Base-by-base conservation (phyloP, 2,329 filamentous ascomycete species). In the Calonectria fujianensis region DNA sequence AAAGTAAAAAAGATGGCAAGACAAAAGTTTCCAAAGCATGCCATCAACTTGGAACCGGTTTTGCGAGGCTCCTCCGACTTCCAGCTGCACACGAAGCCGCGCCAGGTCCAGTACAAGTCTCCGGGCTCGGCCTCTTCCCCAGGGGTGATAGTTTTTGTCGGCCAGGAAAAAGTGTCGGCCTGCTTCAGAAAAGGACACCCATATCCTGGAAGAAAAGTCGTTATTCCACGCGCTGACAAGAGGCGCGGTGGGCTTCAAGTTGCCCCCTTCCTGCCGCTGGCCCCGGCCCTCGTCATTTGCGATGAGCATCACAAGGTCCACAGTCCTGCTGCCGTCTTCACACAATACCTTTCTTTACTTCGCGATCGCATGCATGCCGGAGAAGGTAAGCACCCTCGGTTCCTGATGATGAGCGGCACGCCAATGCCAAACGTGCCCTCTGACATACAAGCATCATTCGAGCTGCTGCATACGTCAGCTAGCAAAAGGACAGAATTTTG, bases 281-380 rank as follows among this genome's bases (percentile, higher is more conserved):
- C 57, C 16, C 57, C 57, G 10, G 35, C 57, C 4, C 57, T 63
- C 14, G 13, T 63, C 37, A 63, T 63, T 63, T 63, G 57, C 37
- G 57, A 63, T 18, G 57, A 63, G 24, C 57, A 63, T 18, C 57
- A 63, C 35, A 63, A 63, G 24, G 57, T 63, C 14, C 57, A 63
- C 57, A 63, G 57, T 37, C 35, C 37, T 18, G 41, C 35, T 31
- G 57, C 57, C 2, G 32, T 63, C 14, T 63, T 63, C 57, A 63
- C 35, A 9, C 57, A 63, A 11, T 63, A 63, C 18, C 35, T 63
- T 10, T 11, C 24, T 4, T 41, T 24, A 18, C 39, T 39, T 20
- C 57, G 57, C 16, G 57, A 63, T 14, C 57, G 57, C 0, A 63
- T 63, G 57, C 5, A 63, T 39, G 24, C 57, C 6, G 57, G 57